Conservation (phyloP, 2,329 filamentous ascomycete genomes). For the Dothistroma septosporum region DNA sequence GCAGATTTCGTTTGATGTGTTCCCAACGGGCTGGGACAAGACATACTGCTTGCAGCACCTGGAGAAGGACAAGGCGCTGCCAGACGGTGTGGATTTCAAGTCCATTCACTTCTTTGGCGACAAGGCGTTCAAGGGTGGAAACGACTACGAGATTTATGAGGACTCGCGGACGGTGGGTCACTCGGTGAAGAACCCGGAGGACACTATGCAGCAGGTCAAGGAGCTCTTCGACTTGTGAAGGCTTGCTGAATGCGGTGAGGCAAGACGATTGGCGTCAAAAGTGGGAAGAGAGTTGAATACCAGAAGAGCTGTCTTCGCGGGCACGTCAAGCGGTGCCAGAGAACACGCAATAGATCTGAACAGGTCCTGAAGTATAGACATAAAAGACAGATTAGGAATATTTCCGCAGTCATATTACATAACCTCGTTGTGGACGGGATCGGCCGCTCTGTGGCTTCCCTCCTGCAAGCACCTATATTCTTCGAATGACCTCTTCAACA, state of each 20-base stretch:
- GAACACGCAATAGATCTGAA: neutral
- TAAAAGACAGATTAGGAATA: neutral
- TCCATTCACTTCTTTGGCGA: conserved; percentile 98
- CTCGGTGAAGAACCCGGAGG: conserved; percentile 72
- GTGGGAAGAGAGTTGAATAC: neutral
- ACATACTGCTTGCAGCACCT: conserved; percentile 90
- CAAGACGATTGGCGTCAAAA: neutral
- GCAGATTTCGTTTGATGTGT: conserved; percentile 97
- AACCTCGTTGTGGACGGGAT: neutral
- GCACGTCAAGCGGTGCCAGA: neutral
- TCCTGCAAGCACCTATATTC: neutral
- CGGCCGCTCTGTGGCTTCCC: neutral
- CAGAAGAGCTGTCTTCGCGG: neutral
- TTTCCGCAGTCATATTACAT: neutral
- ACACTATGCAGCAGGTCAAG: conserved; percentile 75
- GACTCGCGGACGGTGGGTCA: conserved; percentile 82
- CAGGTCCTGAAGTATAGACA: neutral
- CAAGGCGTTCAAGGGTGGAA: conserved; percentile 86
- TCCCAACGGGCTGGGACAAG: conserved; percentile 97
- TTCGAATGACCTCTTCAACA: neutral
- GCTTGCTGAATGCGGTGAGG: neutral
- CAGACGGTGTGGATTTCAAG: conserved; percentile 70
- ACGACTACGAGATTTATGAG: conserved; percentile 90
- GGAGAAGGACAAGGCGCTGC: conserved; percentile 65
- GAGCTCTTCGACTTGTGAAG: conserved; percentile 60